Percentiles rank a stretch among this genome's conserved stretches.
phyloP scores from a whole-genome alignment of 148 eudicot species.

The Cornus controversa region DNA sequence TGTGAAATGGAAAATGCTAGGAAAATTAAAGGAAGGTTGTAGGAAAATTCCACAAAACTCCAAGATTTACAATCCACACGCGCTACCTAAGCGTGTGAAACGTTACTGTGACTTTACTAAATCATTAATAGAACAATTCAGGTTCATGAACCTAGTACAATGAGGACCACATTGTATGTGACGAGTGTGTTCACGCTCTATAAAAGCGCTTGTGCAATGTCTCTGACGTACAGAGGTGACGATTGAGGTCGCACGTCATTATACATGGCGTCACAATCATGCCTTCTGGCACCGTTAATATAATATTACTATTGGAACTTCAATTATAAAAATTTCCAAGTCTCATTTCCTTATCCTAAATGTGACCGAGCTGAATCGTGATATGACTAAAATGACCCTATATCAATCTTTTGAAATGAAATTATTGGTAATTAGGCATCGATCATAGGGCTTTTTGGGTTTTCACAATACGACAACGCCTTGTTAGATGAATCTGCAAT shows the following conservation, averaged over 20 bases:
- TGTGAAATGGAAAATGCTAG: background rate
- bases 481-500: background rate
- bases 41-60: background rate
- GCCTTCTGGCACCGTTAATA: background rate
- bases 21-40: background rate
- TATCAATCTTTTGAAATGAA: background rate
- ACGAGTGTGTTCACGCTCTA: background rate
- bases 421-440: background rate
- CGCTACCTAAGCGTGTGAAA: background rate
- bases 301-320: background rate
- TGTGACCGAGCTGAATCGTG: too few relatives aligned
- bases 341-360: background rate
- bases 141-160: background rate
- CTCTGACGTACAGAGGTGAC: background rate
- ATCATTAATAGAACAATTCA: too few relatives aligned
- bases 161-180: background rate
- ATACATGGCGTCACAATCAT: background rate
- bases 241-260: background rate
- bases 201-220: background rate
- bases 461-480: background rate
- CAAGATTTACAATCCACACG: background rate
- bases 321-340: background rate
- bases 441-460: background rate
- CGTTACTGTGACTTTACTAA: background rate
- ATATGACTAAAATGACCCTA: background rate